phyloP scores from a whole-genome alignment of 345 rosid species.

The Orychophragmus violaceus region DNA sequence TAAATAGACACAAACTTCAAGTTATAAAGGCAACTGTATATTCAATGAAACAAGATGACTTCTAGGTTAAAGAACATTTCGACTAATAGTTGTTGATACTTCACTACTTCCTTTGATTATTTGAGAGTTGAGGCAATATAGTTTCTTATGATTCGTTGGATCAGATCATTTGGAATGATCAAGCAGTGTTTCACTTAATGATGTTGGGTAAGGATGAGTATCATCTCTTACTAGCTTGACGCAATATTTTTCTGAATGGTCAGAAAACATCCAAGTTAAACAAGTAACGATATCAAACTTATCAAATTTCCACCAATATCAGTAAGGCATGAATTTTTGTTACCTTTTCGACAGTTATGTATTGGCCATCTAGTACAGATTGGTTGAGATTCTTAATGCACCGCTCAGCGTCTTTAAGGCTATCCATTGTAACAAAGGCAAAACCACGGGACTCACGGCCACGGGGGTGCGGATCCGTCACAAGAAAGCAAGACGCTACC shows the following conservation, averaged over 20 bases:
- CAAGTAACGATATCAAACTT: constrained; percentile 38
- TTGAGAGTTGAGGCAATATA: constrained; percentile 54
- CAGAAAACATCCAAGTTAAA: constrained; percentile 90
- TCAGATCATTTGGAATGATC: constrained; percentile 90
- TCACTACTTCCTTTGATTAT: constrained; percentile 89
- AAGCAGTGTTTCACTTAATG: constrained; percentile 61
- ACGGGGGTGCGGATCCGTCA: constrained; percentile 86
- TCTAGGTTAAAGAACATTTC: constrained; percentile 31
- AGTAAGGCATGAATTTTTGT: constrained; percentile 24
- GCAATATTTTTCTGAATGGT: constrained; percentile 85
- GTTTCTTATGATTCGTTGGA: constrained; percentile 64
- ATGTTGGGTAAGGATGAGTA: constrained; percentile 64
- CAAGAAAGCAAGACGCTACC: constrained; percentile 93
- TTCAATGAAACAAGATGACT: constrained; percentile 19
- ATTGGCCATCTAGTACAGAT: constrained; percentile 90
- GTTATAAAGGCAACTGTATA: neutral
- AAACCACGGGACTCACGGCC: constrained; percentile 91
- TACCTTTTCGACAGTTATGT: constrained; percentile 98
- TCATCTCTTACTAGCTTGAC: constrained; percentile 85
- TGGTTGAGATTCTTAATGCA: constrained; percentile 95
- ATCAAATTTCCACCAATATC: neutral
- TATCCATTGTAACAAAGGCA: constrained; percentile 90
- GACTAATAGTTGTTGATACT: constrained; percentile 72
- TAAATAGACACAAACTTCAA: constrained; percentile 10
- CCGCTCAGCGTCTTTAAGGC: constrained; percentile 70